phyloP scores from a whole-genome alignment of 1,284 basidiomycete genomes.

The Coniferiporia sulphurascens region DNA sequence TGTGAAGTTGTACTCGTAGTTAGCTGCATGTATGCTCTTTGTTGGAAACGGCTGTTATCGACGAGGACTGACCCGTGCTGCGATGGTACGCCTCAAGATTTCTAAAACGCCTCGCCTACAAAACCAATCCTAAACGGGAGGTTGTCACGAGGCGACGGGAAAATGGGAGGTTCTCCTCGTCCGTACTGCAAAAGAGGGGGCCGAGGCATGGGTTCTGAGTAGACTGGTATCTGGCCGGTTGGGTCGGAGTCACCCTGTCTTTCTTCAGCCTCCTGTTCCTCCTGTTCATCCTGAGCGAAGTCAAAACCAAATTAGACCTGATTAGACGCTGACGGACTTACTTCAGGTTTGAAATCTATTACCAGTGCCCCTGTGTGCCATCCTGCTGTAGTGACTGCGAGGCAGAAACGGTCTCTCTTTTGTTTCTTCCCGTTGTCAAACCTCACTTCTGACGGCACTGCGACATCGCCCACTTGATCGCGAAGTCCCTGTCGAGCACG shows the following conservation, averaged over 20 bases:
- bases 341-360: constrained; percentile 57
- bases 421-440: constrained; percentile 56
- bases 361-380: constrained; percentile 89
- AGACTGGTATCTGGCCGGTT: constrained; percentile 16
- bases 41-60: too few species aligned
- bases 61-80: too few species aligned
- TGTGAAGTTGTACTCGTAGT: too few species aligned
- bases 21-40: too few species aligned
- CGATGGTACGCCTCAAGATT: too few species aligned
- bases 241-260: constrained; percentile 9
- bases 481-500: constrained; percentile 28
- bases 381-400: constrained; percentile 72
- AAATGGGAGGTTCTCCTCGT: constrained; percentile 11
- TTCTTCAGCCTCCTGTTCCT: constrained; percentile 18
- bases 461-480: constrained; percentile 36
- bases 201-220: constrained; percentile 1
- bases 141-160: constrained; percentile 7
- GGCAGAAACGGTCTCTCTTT: constrained; percentile 62
- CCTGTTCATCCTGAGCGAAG: neutral
- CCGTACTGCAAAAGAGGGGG: neutral
- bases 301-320: constrained; percentile 7
- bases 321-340: neutral
- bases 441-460: constrained; percentile 60
- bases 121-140: constrained; percentile 27
- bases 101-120: constrained; percentile 30